Base-by-base conservation (phyloP, 163 green algal species). In the Volvox carteri region DNA sequence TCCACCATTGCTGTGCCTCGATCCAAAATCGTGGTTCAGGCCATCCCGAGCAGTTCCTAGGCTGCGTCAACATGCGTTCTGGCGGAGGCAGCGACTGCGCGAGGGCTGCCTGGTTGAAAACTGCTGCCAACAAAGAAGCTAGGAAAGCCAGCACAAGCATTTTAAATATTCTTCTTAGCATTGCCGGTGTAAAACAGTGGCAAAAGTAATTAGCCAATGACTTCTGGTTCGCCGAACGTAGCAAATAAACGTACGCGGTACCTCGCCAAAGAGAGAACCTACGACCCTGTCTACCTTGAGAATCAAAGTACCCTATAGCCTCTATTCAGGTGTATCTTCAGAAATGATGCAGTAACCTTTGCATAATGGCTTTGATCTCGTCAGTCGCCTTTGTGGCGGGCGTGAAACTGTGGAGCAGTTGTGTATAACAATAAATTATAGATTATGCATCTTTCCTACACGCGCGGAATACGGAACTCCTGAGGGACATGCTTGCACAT, bases 1-100 rank as follows among this genome's bases (percentile, higher is more conserved):
- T 87, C 80, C 80, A 87, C 80, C 80, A 87, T 28, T 42, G 46
- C 62, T 87, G 80, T 19, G 65, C 46, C 65, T 87, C 80, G 33
- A 87, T 79, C 80, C 80, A 87, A 9, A 80, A 23, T 21, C 80
- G 80, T 12, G 80, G 80, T 48, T 87, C 80, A 18, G 80, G 80
- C 80, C 80, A 87, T 25, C 80, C 80, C 0, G 80, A 72, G 48
- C 80, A 87, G 48, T 87, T 87, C 23, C 2, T 11, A 19, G 80
- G 80, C 46, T 87, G 80, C 1, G 80, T 72, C 12, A 87, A 9
- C 80, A 79, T 79, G 28, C 80, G 80, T 5, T 79, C 1, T 28
- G 62, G 62, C 18, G 65, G 42, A 1, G 79, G 79, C 4, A 86
- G n/a, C 1, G 39, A 30, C 23, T 78, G 37, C 3, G 39, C 39